Evolutionary conservation across 169 alveolate species (phyloP), one percentile per base, ranked within the genome.

Genomic region (Plasmodium berghei): DNA sequence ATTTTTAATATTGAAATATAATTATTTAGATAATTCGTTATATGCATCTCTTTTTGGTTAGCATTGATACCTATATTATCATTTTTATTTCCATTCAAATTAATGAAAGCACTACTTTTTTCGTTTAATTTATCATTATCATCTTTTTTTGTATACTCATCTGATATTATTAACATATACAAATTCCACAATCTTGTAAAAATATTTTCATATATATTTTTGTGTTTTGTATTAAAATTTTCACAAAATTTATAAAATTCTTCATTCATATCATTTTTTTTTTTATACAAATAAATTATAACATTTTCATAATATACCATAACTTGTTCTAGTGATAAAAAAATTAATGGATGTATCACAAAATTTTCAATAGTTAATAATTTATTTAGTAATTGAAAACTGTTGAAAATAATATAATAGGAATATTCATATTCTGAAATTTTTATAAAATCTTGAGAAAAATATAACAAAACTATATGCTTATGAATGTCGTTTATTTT

Each of bases 161-260:
- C 91, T 16, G 87, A 85, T 42, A 85, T 85, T 16, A 85, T 55
- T 42, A 85, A 67, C 73, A 71, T 70, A 52, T 85, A 85, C 24
- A 85, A 59, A 22, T 49, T 85, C 91, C 91, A 85, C 46, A 85
- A 28, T 40, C 63, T 85, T 70, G 40, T 85, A 24, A 69, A 42
- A 26, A 85, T 16, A 16, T 63, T 24, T 42, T 20, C n/a, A 48
- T 85, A 85, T 5, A 85, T 20, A 46, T 40, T 63, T 14, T 64
- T 67, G 52, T 85, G 91, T 16, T 85, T 85, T 28, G 42, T 70
- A 71, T 85, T 69, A 49, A 85, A 85, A 72, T 70, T 55, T 9
- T 85, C 87, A 34, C 6, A 55, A 85, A 85, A 85, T 18, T 70
- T 71, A 52, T 69, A 85, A 40, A 85, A 85, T 24, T 85, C 91